phyloP scores from a whole-genome alignment of 2,329 filamentous ascomycete species.

The Neoarthrinium moseri region DNA sequence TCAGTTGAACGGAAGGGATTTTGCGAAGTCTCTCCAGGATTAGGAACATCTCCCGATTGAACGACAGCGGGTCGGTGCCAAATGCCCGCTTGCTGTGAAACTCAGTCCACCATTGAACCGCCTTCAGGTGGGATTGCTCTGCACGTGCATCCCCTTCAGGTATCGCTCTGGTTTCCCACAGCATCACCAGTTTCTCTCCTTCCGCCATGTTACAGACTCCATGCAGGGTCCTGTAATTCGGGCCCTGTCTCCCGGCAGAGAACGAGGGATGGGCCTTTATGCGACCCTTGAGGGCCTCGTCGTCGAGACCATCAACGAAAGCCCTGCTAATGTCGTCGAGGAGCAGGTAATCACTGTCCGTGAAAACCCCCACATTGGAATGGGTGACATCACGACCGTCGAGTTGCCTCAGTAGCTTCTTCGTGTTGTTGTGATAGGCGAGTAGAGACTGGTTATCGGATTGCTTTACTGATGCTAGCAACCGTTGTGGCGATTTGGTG shows the following conservation, averaged over 20 bases:
- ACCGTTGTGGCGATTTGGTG: background rate
- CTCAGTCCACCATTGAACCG: conserved; percentile 45
- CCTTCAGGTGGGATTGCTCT: conserved; percentile 30
- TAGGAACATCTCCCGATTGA: conserved; percentile 52
- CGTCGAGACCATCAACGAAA: conserved; percentile 53
- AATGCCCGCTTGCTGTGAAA: conserved; percentile 38
- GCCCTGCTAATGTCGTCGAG: conserved; percentile 52
- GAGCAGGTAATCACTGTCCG: conserved; percentile 41
- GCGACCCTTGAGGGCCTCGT: conserved; percentile 42
- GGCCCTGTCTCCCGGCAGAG: conserved; percentile 27
- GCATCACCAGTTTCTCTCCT: conserved; percentile 51
- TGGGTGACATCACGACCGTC: conserved; percentile 50
- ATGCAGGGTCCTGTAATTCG: conserved; percentile 46
- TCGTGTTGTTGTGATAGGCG: conserved; percentile 48
- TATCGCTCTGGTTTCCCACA: conserved; percentile 38
- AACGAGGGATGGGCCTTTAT: conserved; percentile 49
- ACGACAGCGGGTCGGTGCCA: conserved; percentile 45
- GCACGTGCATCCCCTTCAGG: conserved; percentile 34
- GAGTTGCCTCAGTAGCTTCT: conserved; percentile 46
- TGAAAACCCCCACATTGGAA: conserved; percentile 44
- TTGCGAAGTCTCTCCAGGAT: conserved; percentile 48
- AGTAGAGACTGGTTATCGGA: conserved; percentile 37
- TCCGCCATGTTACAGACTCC: conserved; percentile 55
- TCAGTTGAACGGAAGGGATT: conserved; percentile 51
- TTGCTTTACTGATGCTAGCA: conserved; percentile 37